Base-by-base conservation (phyloP, 805 yeast genomes). In the Candida stauntonica region DNA sequence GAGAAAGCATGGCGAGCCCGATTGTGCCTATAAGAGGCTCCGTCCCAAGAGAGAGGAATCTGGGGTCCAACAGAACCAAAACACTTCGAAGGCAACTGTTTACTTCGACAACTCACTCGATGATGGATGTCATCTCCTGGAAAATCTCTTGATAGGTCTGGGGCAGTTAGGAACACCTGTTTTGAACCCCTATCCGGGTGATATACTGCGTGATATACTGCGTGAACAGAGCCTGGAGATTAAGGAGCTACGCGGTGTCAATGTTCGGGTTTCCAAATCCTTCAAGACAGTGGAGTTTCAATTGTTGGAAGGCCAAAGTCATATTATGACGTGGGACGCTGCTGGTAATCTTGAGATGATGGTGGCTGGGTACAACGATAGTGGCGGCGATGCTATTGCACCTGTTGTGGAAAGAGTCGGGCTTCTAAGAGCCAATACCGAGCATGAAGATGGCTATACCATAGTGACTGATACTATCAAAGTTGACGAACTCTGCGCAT, bases 291-390 rank as follows among this genome's bases (percentile, higher is more conserved):
- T 21, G 24, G 24, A 8, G 11, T 21, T 8, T 21, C 24, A 11
- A 11, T 21, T 21, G 24, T 8, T 21, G 24, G 24, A 38, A 11
- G 19, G 7, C 4, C 2, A 13, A 7, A 17, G 29, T 7, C 4
- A 13, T n/a, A n/a, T n/a, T n/a, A 11, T 32, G 26, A 26, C 9
- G 15, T 52, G 56, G 56, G 30, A 28, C 15, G 33, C 47, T 7
- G 48, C 33, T 35, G 55, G 55, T 1, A 48, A 53, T 24, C 38
- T 53, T 7, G 55, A 52, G 35, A 48, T 38, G 23, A 14, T 26
- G 5, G 9, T n/a, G 5, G n/a, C 17, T 11, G 11, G 24, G 13
- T 11, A 8, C 7, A 14, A 13, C 5, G 26, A n/a, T 20, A 15
- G 5, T 15, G n/a, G n/a, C n/a, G n/a, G n/a, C n/a, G n/a, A n/a